Conservation (phyloP, 2,329 filamentous ascomycete genomes). For the Claviceps sp. region DNA sequence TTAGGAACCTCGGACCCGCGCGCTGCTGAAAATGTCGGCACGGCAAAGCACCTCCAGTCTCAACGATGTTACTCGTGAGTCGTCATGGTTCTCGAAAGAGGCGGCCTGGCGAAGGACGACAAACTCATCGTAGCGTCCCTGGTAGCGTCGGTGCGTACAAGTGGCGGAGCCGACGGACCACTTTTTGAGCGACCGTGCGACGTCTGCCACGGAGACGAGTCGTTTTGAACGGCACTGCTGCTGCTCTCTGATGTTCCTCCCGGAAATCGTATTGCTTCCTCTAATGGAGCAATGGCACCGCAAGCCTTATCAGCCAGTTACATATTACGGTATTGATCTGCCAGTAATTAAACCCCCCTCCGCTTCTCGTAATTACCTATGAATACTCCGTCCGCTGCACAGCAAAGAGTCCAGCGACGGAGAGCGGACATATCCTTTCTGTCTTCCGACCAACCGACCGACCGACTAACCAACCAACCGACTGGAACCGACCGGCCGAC, state of each 20-base stretch:
- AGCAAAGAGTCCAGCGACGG: no score
- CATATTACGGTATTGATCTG: not conserved
- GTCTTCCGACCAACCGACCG: not conserved
- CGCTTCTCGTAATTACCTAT: no score
- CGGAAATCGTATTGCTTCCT: not conserved
- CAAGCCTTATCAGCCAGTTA: constrained; percentile 1
- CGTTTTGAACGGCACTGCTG: not conserved
- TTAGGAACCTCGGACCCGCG: no score
- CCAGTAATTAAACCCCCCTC: no score
- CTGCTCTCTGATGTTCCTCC: no score
- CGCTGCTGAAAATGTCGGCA: no score
- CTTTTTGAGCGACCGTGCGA: not conserved
- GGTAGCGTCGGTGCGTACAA: not conserved
- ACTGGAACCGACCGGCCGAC: not conserved
- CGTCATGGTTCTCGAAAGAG: no score
- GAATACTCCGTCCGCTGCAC: no score
- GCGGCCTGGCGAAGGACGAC: no score
- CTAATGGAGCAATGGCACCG: not conserved
- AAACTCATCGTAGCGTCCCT: not conserved
- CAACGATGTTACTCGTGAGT: no score
- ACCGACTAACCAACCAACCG: not conserved
- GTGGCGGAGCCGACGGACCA: not conserved
- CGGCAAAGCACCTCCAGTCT: no score
- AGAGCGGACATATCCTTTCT: not conserved
- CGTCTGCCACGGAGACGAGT: not conserved